Percentiles rank a stretch among this genome's conserved stretches.
These are phyloP conservation scores for Acacia crassicarpa DNA, from an alignment of 306 rosid genomes.

Conservation along the genomic window DNA sequence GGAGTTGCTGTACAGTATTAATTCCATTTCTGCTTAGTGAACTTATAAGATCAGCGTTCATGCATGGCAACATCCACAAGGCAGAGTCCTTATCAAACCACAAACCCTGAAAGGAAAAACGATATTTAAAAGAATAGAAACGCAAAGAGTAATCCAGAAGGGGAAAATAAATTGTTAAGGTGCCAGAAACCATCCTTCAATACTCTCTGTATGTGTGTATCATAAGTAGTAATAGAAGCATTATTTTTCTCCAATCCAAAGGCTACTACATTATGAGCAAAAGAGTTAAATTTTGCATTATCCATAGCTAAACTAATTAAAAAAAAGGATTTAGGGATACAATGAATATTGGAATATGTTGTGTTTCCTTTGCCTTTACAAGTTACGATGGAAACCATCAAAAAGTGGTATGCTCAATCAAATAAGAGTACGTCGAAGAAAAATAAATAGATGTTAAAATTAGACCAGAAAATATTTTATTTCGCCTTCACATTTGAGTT, in stretches of 20 bases:
- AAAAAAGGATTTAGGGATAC: slow-evolving; percentile 5
- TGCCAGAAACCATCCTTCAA: background rate
- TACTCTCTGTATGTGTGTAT: background rate
- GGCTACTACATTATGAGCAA: background rate
- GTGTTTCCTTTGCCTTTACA: background rate
- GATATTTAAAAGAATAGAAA: slow-evolving; percentile 24
- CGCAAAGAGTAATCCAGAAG: slow-evolving; percentile 1
- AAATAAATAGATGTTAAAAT: background rate
- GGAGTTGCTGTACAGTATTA: slow-evolving; percentile 60
- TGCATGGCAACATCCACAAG: slow-evolving; percentile 94
- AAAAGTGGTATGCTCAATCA: background rate
- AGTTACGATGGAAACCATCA: background rate
- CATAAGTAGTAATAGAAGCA: background rate
- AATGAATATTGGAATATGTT: slow-evolving; percentile 11
- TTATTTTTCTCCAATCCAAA: background rate
- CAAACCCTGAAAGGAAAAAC: slow-evolving; percentile 64
- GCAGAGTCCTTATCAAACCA: slow-evolving; percentile 84
- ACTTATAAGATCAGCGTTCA: slow-evolving; percentile 63
- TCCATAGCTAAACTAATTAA: background rate
- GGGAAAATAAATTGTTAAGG: background rate
- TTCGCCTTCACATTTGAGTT: slow-evolving; percentile 5
- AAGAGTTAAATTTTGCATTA: background rate
- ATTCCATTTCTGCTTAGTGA: slow-evolving; percentile 58
- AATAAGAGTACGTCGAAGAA: background rate
- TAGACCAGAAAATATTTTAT: background rate